Evolutionary conservation across 2,329 filamentous ascomycete genomes (phyloP).

Genomic region (Dissoconium aciculare): DNA sequence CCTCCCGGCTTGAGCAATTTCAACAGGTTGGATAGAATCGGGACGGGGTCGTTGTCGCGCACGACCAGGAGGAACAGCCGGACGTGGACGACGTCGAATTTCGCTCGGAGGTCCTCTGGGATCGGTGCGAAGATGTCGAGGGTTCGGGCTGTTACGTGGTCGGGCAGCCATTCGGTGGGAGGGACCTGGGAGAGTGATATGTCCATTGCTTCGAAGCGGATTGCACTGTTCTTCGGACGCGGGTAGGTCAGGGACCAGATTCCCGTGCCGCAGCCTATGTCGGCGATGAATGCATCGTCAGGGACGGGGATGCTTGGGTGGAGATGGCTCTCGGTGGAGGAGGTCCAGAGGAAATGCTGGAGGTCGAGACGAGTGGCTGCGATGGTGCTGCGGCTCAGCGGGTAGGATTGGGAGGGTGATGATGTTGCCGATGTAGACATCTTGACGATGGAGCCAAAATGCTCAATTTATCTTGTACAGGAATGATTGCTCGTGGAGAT

Average conservation of each 20-base stretch:
- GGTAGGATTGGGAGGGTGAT: too few species aligned
- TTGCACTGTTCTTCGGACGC: background rate
- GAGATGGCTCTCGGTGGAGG: constrained; percentile 16
- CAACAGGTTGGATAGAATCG: constrained; percentile 11
- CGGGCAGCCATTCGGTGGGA: constrained; percentile 8
- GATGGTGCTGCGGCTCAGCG: constrained; percentile 9
- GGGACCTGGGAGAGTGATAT: constrained; percentile 12
- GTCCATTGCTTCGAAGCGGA: constrained; percentile 14
- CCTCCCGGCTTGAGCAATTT: constrained; percentile 13
- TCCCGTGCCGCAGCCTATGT: constrained; percentile 12
- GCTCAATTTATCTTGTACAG: too few species aligned
- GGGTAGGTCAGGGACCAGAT: constrained; percentile 10
- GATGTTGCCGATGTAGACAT: too few species aligned
- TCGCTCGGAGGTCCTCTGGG: constrained; percentile 5
- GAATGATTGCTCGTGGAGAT: too few species aligned
- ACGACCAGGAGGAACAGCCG: constrained; percentile 12
- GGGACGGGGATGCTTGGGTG: constrained; percentile 16
- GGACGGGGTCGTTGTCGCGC: constrained; percentile 10
- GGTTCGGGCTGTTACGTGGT: constrained; percentile 9
- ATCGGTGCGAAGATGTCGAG: constrained; percentile 10
- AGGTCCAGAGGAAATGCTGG: constrained; percentile 21
- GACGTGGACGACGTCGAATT: constrained; percentile 15
- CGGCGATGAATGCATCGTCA: constrained; percentile 8
- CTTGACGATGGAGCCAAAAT: too few species aligned
- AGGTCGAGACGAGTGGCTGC: constrained; percentile 16